phyloP scores from a whole-genome alignment of 2,329 filamentous ascomycete genomes.

The Onygena corvina region DNA sequence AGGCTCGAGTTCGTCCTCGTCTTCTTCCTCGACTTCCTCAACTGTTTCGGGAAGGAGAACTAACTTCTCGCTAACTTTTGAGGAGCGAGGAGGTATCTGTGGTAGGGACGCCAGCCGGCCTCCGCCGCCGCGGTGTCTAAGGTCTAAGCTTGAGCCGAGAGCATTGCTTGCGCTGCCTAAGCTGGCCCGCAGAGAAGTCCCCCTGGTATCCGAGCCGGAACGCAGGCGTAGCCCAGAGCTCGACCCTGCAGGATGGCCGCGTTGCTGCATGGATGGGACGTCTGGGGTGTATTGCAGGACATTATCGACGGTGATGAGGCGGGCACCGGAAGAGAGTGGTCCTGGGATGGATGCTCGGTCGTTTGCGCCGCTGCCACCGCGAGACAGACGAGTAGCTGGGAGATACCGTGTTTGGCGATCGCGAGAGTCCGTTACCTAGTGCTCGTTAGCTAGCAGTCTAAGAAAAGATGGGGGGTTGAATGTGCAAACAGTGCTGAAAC shows the following conservation, averaged over 20 bases:
- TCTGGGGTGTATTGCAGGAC: constrained; percentile 88
- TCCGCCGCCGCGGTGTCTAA: constrained; percentile 21
- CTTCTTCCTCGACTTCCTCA: constrained; percentile 39
- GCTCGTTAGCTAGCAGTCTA: not conserved
- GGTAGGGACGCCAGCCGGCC: constrained; percentile 43
- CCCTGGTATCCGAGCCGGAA: not conserved
- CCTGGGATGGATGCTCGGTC: constrained; percentile 16
- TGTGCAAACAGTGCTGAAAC: too few species aligned
- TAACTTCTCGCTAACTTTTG: constrained; percentile 93
- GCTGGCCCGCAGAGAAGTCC: not conserved
- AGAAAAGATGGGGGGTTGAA: too few species aligned
- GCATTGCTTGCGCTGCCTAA: not conserved
- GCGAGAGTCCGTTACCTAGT: constrained; percentile 35
- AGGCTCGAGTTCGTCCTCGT: constrained; percentile 30
- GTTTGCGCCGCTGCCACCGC: constrained; percentile 1
- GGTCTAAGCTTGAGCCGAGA: constrained; percentile 9
- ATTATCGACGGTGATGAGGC: constrained; percentile 81
- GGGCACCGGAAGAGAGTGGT: constrained; percentile 40
- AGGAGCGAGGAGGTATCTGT: constrained; percentile 69
- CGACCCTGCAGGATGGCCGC: constrained; percentile 37
- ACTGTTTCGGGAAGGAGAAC: constrained; percentile 78
- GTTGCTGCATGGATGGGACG: constrained; percentile 85
- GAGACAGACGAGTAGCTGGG: not conserved
- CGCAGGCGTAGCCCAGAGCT: constrained; percentile 28
- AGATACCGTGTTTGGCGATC: constrained; percentile 22